A percentile compares a stretch with the other conserved stretches of the same genome.
These are phyloP conservation scores for Claviceps arundinis DNA, from an alignment of 2,329 filamentous ascomycete species.

Conservation along the genomic window DNA sequence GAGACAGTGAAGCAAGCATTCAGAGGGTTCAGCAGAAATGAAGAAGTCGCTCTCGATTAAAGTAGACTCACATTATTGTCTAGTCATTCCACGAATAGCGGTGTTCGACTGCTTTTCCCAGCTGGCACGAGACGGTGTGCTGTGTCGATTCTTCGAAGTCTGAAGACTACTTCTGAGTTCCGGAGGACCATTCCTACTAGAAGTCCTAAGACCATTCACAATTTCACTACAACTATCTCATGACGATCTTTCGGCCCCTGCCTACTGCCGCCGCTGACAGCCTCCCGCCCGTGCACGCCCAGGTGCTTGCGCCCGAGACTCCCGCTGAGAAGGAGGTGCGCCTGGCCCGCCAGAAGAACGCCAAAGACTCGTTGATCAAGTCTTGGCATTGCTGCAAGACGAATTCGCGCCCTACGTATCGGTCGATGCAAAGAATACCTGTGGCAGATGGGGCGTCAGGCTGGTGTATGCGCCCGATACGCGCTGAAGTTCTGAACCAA, in stretches of 20 bases:
- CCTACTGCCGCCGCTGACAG: conserved; percentile 3
- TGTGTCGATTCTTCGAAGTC: no score
- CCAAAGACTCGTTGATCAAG: conserved; percentile 28
- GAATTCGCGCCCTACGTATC: conserved; percentile 34
- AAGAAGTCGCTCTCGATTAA: no score
- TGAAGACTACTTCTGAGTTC: no score
- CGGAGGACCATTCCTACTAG: no score
- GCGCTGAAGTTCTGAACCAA: conserved; percentile 29
- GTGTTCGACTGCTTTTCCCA: no score
- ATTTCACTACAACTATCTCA: conserved; percentile 9
- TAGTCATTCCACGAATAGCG: no score
- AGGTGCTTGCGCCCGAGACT: conserved; percentile 8
- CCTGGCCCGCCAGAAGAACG: conserved; percentile 23
- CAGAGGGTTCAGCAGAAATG: no score
- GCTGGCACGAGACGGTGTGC: no score
- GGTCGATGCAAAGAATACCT: conserved; percentile 31
- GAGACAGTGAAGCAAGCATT: no score
- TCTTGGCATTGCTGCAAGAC: conserved; percentile 40
- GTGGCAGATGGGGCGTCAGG: conserved; percentile 44
- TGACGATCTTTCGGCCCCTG: conserved; percentile 6
- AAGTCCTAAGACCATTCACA: conserved; percentile 8
- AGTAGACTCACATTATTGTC: no score
- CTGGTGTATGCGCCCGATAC: conserved; percentile 48
- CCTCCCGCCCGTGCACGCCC: conserved; percentile 6
- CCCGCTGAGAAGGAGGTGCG: conserved; percentile 13